Percentiles rank a stretch among this genome's conserved stretches.
phyloP scores from a whole-genome alignment of 1,284 basidiomycete species.

The Microbotryum violaceum region DNA sequence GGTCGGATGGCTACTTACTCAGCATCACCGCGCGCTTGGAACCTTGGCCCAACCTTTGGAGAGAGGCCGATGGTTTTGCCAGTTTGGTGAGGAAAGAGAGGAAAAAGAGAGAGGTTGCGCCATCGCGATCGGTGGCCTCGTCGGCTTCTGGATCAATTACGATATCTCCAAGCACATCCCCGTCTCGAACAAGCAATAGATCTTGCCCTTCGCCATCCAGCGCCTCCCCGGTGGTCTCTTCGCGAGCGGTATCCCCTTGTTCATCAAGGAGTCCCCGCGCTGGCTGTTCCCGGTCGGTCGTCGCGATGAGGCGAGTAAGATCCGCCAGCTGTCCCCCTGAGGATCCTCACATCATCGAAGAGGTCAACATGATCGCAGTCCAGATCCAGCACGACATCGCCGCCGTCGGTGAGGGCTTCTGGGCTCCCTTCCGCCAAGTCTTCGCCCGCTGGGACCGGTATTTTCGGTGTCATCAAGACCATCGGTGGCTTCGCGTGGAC shows the following conservation, averaged over 20 bases:
- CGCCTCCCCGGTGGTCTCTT: conserved; percentile 51
- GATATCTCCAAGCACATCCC: neutral
- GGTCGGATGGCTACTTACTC: too few species aligned
- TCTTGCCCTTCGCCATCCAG: conserved; percentile 51
- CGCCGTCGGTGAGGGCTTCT: conserved; percentile 18
- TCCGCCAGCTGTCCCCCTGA: conserved; percentile 9
- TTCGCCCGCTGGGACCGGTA: conserved; percentile 36
- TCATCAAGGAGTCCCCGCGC: conserved; percentile 55
- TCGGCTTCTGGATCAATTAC: conserved; percentile 18
- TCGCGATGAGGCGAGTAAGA: conserved; percentile 52
- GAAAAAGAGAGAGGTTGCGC: too few species aligned
- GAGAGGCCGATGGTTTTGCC: too few species aligned
- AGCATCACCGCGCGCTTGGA: too few species aligned
- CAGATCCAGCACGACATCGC: conserved; percentile 19
- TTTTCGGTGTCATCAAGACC: conserved; percentile 47
- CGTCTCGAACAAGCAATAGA: conserved; percentile 43
- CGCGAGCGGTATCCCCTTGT: conserved; percentile 45
- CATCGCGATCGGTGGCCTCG: conserved; percentile 19
- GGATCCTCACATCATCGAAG: conserved; percentile 17
- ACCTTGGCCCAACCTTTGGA: too few species aligned
- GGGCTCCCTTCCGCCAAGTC: conserved; percentile 16
- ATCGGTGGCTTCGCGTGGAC: conserved; percentile 38
- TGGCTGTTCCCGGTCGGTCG: conserved; percentile 54
- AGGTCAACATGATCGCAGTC: conserved; percentile 20
- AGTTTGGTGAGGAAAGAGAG: too few species aligned